Evolutionary conservation across 768 basidiomycete genomes (phyloP), one percentile per base, ranked within the genome.

Genomic region (Boletus coccyginus): DNA sequence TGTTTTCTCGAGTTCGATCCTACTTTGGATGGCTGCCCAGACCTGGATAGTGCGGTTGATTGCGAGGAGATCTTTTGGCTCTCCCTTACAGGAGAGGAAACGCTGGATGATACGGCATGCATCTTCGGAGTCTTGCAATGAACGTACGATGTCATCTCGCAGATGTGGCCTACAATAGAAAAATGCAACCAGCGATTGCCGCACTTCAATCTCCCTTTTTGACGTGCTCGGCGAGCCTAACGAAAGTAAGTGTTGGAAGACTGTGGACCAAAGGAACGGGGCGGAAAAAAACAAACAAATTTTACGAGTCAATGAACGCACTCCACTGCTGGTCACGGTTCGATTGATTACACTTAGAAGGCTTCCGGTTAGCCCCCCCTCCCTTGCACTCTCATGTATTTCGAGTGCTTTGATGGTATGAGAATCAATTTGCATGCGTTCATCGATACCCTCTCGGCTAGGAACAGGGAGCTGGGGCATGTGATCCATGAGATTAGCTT

Each of bases 321-420:
- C 83, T 2, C 93, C 93, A 55, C 92, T 83, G 46, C 75, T 83
- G 1, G 93, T 94, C 9, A 81, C 75, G 0, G 93, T 95, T 45
- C 89, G 80, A 66, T 87, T 92, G 53, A 94, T 77, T 33, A 81
- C 81, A 61, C 83, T 87, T 33, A 93, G 64, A 52, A 95, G 76
- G 63, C 86, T 92, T 5, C 93, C 93, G 53, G 80, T 82, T 12
- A 74, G 69, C 0, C 90, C 85, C 1, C 90, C 89, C 63, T 93
- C 91, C 32, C 84, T 77, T 29, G 84, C 78, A 32, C 79, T 81
- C 73, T 93, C 90, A 24, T 85, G 79, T 50, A 95, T 87, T 70
- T 95, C 93, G 44, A 94, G 81, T n/a, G 88, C 87, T 67, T 88
- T 87, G 70, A 94, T 87, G 1, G 93, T 94, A 67, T 94, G 86